Evolutionary conservation across 2,329 filamentous ascomycete species (phyloP).

Genomic region (Diaporthe sp.): DNA sequence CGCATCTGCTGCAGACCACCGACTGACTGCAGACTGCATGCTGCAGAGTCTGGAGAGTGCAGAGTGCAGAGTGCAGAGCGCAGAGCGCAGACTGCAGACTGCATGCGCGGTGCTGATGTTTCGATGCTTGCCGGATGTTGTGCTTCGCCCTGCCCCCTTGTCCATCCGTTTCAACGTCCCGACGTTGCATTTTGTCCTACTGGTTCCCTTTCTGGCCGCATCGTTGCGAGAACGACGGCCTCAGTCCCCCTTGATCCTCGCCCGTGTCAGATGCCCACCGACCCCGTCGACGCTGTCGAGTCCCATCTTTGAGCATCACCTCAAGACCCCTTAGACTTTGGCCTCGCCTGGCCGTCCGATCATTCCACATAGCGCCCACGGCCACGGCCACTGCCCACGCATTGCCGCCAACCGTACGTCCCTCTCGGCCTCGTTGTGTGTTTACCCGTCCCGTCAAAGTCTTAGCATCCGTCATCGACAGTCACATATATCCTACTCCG

Average conservation of each 20-base stretch:
- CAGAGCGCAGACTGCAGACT: not conserved
- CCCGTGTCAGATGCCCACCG: conserved; percentile 18
- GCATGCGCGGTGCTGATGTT: conserved; percentile 15
- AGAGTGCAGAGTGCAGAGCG: not conserved
- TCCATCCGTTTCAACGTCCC: conserved; percentile 31
- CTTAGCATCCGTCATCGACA: conserved; percentile 30
- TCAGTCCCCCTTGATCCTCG: conserved; percentile 21
- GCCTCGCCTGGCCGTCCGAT: conserved; percentile 29
- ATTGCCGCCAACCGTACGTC: conserved; percentile 14
- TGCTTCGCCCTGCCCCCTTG: conserved; percentile 11
- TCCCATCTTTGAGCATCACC: conserved; percentile 6
- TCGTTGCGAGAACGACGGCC: conserved; percentile 9
- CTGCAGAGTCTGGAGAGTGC: not conserved
- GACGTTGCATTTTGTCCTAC: conserved; percentile 29
- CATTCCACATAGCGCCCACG: not conserved
- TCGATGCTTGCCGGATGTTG: conserved; percentile 24
- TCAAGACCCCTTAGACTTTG: conserved; percentile 4
- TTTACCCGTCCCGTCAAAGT: conserved; percentile 26
- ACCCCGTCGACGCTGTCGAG: not conserved
- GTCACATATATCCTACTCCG: not conserved
- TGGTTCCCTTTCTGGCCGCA: conserved; percentile 27
- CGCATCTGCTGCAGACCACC: conserved; percentile 19
- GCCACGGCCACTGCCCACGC: not conserved
- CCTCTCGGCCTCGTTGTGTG: not conserved
- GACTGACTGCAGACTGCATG: not conserved